Base-by-base conservation (phyloP, 2,329 filamentous ascomycete species). In the Aspergillus sp. region DNA sequence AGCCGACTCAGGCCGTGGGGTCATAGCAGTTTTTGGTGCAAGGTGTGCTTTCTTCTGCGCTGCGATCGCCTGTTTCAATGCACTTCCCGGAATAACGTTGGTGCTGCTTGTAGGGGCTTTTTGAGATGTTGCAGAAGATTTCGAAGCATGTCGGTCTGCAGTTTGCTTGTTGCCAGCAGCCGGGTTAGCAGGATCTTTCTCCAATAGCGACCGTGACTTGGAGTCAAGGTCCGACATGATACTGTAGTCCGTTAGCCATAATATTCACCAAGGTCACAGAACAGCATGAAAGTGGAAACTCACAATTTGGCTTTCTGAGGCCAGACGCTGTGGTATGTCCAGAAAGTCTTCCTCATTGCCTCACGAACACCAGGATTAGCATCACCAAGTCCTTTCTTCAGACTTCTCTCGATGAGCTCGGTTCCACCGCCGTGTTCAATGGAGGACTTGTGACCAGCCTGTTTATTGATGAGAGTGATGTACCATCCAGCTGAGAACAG, bases 301-400 rank as follows among this genome's bases (percentile, higher is more conserved):
- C 81, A 91, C 85, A 80, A 80, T 70, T 94, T 89, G 41, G 92
- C 92, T 71, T 85, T 87, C 19, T 88, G 83, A 2, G 90, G 89
- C 91, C 92, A 98, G 17, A 91, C 83, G 36, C 81, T 81, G 61
- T 88, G 86, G 74, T 93, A 97, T 0, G 82, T 81, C 95, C 95
- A 99, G 75, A 91, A 99, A 0, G 92, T 91, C 39, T 87, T 85
- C 68, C 95, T 87, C 83, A 91, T 94, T 65, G 87, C 89, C 76
- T 97, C 92, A 69, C 95, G 87, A 49, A 98, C 94, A 30, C 89
- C 90, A 7, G 93, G 92, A 70, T 98, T 97, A 12, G 94, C 84
- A 79, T 99, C 95, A 21, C 83, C 83, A n/a, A 99, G 83, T 0
- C 94, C 91, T 73, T 92, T 96, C 75, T 90, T 92, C 71, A 99